Base-by-base conservation (phyloP, 176 grass and related monocot genomes). In the Aegilops sharonensis region DNA sequence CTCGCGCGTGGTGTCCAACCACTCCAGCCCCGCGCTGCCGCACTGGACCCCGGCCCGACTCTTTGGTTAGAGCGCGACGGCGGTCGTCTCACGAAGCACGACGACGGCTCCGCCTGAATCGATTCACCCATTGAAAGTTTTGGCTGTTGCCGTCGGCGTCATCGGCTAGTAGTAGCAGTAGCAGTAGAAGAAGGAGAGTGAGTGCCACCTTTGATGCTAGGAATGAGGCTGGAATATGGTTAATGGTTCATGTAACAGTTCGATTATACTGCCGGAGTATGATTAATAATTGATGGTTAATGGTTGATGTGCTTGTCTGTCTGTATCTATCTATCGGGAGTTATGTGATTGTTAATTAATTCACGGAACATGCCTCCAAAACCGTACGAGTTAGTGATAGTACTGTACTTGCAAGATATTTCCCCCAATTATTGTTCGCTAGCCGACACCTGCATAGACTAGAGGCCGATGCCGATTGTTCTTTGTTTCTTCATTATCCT, bases 231-330 rank as follows among this genome's bases (percentile, higher is more conserved):
- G 83, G 72, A 75, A 76, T 54, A 54, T 54, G 62, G 15, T 54
- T 54, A 24, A 84, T 67, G 78, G 71, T 83, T 52, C 75, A 84
- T 80, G 90, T 80, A 68, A 87, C 43, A 59, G 20, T 54, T 7
- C 72, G 27, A 45, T 59, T 25, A 25, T 15, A 73, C 47, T 50
- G 71, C 54, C 43, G 34, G 25, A 35, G 25, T 25, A 25, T 25
- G 47, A 50, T 47, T 47, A 47, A 47, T 45, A 43, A 75, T 10
- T 56, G 2, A 54, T 57, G 17, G 17, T 57, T 56, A 10, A 54
- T 57, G 54, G 2, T 57, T 57, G 54, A 57, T 21, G 54, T 57
- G 54, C 54, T 21, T 57, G 54, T 57, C 15, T 87, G 13, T 48
- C 56, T 67, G 50, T 70, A 71, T 79, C 60, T 36, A 36, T 7